Percentiles rank a stretch among this genome's conserved stretches.
phyloP scores from a whole-genome alignment of 106 monocot genomes.

The Alisma plantagoaquatica region DNA sequence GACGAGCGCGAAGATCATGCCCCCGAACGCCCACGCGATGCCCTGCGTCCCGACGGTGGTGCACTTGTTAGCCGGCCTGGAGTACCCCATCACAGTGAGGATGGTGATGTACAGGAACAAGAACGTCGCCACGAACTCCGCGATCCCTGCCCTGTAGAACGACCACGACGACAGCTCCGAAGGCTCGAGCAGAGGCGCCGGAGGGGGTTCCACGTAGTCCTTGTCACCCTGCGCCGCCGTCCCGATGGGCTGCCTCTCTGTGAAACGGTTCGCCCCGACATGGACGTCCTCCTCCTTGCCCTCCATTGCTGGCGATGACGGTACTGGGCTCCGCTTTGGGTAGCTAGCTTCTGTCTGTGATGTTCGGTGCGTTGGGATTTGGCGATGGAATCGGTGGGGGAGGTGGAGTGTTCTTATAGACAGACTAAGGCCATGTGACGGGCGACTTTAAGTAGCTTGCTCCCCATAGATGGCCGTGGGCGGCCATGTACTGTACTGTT shows the following conservation, averaged over 20 bases:
- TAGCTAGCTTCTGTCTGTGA: too few species aligned
- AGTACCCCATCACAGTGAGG: conserved; percentile 40
- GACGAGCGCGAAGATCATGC: conserved; percentile 52
- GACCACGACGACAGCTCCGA: conserved; percentile 24
- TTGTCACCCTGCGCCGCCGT: conserved; percentile 19
- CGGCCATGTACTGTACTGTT: too few species aligned
- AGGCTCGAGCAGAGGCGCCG: conserved; percentile 21
- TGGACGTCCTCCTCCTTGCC: conserved; percentile 24
- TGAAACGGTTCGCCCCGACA: conserved; percentile 18
- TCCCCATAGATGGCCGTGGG: too few species aligned
- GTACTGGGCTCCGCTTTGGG: too few species aligned
- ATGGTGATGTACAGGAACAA: conserved; percentile 47
- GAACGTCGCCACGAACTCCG: conserved; percentile 53
- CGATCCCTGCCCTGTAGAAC: conserved; percentile 44
- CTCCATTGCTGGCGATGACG: too few species aligned
- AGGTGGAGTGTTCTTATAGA: too few species aligned
- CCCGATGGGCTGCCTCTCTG: conserved; percentile 28
- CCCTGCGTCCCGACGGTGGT: conserved; percentile 32
- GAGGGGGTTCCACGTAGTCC: conserved; percentile 24
- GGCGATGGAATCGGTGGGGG: too few species aligned
- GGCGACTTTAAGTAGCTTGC: too few species aligned
- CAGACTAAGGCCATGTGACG: too few species aligned
- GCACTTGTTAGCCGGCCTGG: conserved; percentile 17
- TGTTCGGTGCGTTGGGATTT: too few species aligned
- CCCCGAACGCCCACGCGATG: conserved; percentile 48